Conservation (phyloP, 2,329 filamentous ascomycete species). For the Trichoderma harzianum region DNA sequence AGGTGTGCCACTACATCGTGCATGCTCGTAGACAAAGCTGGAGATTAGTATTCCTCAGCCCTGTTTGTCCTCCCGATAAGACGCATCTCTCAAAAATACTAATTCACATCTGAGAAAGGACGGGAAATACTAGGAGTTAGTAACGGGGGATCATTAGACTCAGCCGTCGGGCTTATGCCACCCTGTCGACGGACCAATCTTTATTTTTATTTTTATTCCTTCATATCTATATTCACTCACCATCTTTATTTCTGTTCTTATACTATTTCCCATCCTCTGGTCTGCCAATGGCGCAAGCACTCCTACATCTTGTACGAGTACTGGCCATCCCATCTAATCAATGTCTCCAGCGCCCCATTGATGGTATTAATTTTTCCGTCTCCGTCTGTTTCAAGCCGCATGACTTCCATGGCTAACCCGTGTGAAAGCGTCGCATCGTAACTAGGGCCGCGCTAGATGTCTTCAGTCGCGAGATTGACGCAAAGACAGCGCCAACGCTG, state of each 20-base stretch:
- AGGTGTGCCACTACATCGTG: not conserved
- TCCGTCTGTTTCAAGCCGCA: not conserved
- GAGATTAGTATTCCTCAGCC: not conserved
- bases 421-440: not conserved
- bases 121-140: not conserved
- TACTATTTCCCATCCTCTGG: not conserved
- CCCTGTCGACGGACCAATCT: not conserved
- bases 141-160: not conserved
- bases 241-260: not conserved
- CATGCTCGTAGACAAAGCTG: not conserved
- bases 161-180: not conserved
- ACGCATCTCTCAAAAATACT: not conserved
- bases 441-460: not conserved
- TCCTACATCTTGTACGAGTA: not conserved
- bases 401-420: not conserved
- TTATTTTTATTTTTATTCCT: not conserved
- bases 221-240: not conserved
- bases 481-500: not conserved
- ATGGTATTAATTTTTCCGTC: not conserved
- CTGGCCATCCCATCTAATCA: not conserved
- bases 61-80: not conserved
- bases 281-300: not conserved
- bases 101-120: not conserved
- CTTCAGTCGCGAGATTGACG: not conserved
- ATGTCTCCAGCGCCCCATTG: not conserved